Percentiles rank a stretch among this genome's conserved stretches.
These are phyloP conservation scores for Penicillium decumbens DNA, from an alignment of 2,329 filamentous ascomycete genomes.

Conservation along the genomic window DNA sequence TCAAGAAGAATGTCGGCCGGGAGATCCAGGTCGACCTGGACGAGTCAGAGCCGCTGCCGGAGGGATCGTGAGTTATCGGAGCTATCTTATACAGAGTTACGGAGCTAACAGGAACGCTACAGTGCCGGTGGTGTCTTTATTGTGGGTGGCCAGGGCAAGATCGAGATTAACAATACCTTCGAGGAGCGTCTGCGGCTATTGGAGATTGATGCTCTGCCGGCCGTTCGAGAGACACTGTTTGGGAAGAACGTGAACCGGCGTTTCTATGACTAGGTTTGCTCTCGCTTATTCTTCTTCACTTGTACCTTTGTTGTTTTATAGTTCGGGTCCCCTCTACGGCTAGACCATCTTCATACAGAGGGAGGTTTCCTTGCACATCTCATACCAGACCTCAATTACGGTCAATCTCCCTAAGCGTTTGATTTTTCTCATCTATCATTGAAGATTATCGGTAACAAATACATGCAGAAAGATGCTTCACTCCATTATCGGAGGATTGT, in stretches of 20 bases:
- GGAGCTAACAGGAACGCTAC: conserved; percentile 3
- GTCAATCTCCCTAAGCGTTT: conserved; percentile 21
- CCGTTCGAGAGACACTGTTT: conserved; percentile 80
- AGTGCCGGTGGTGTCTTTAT: conserved; percentile 82
- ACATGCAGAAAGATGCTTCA: conserved; percentile 8
- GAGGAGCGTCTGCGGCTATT: conserved; percentile 84
- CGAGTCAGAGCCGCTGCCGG: conserved; percentile 72
- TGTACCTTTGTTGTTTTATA: conserved; percentile 21
- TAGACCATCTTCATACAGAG: conserved; percentile 19
- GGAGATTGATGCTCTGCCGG: conserved; percentile 77
- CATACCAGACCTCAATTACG: conserved; percentile 15
- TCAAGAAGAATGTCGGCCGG: conserved; percentile 70
- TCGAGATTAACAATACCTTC: conserved; percentile 97
- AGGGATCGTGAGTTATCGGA: conserved; percentile 66
- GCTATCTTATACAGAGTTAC: neutral
- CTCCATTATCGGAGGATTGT: conserved; percentile 2
- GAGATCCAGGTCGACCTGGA: conserved; percentile 68
- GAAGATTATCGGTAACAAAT: conserved; percentile 11
- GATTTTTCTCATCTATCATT: conserved; percentile 11
- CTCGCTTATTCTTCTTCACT: conserved; percentile 1
- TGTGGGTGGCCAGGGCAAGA: conserved; percentile 80
- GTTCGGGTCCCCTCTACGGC: conserved; percentile 14
- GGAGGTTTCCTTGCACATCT: conserved; percentile 19
- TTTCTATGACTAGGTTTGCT: conserved; percentile 71
- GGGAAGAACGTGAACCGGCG: conserved; percentile 93